Conservation (phyloP, 257 asterid species). For the Solanum pennellii region DNA sequence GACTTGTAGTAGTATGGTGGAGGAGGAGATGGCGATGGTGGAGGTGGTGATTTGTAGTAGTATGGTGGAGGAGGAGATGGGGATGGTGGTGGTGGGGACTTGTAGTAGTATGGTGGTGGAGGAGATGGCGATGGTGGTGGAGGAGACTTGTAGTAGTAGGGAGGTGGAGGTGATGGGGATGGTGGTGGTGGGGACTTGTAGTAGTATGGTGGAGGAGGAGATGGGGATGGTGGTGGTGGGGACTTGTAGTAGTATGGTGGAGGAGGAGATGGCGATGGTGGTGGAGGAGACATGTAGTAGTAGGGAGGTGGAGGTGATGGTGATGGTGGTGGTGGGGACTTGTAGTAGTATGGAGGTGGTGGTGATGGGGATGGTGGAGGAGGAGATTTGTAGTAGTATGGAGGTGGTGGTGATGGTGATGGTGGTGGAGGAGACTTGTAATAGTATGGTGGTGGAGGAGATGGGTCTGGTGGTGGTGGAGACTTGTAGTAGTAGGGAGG, state of each 20-base stretch:
- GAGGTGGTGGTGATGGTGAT: background rate
- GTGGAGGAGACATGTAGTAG: background rate
- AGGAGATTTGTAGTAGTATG: background rate
- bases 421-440: background rate
- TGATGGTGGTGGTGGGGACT: constrained; percentile 14
- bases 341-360: background rate
- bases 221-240: background rate
- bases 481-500: background rate
- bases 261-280: background rate
- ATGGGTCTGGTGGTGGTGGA: background rate
- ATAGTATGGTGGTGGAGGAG: fast-evolving
- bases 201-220: background rate
- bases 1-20: constrained; percentile 13
- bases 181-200: background rate
- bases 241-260: background rate
- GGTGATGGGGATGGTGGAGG: constrained; percentile 7
- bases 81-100: constrained; percentile 4
- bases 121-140: background rate
- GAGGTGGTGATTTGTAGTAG: constrained; percentile 8
- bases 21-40: background rate
- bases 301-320: background rate
- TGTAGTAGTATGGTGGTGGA: constrained; percentile 10
- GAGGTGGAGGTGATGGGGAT: background rate
- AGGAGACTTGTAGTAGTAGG: background rate
- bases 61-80: background rate